Evolutionary conservation across 257 asterid species (phyloP), one percentile per base, ranked within the genome.

Genomic region (Lithospermum erythrorhizon): DNA sequence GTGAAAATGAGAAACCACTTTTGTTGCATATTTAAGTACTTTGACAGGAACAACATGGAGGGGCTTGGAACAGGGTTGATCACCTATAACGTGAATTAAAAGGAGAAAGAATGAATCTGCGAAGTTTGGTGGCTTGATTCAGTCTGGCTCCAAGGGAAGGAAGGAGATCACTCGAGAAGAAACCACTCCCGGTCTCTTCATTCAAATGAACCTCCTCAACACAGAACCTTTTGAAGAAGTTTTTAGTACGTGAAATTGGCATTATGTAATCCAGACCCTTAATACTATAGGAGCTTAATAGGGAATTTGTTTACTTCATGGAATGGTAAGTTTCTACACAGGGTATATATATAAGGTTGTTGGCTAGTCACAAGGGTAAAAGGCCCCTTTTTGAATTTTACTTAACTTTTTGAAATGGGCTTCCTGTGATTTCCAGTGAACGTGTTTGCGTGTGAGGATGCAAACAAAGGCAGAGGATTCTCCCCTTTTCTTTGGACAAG

Each of bases 141-240:
- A 85, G 83, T 63, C 83, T 67, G 54, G 90, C 89, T 56, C 97
- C 97, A 10, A 90, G 95, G 57, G 96, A 85, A 2, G 97, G 97
- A 52, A 90, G 83, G 48, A 87, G 94, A 59, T 83, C 87, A 22
- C 68, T 62, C 27, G 89, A 80, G 84, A 90, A 87, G 81, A 84
- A 87, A 14, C 88, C 76, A 20, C 81, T 71, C 17, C 75, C 66
- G 19, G 75, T 70, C 54, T 58, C 48, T 3, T 71, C 61, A 65
- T 73, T 69, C 48, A 67, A 70, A 24, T 68, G 77, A 59, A 71
- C 78, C 30, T 81, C 95, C 63, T 81, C 89, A 3, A 85, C 72
- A 71, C 93, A 85, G 70, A 87, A 87, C 69, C 95, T 79, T 19
- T 71, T 57, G 0, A 83, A 65, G 82, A 76, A 90, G 76, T 72